phyloP scores from a whole-genome alignment of 305 asterid species.

The Andrographis paniculata region DNA sequence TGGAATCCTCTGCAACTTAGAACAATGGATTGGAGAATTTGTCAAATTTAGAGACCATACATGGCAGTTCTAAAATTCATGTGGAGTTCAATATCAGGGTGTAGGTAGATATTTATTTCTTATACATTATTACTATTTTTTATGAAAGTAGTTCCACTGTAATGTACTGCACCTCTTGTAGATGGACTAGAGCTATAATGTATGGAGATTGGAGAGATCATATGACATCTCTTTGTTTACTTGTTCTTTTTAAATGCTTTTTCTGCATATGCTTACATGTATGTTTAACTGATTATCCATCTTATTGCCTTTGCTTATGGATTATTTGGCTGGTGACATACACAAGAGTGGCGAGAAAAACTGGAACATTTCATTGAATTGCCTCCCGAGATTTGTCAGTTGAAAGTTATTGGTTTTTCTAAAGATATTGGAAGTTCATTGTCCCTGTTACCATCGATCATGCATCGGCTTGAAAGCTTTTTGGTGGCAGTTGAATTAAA shows the following conservation, averaged over 20 bases:
- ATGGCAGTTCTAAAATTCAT: too few relatives aligned
- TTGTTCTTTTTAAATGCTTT: neutral
- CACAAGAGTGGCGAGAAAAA: slow-evolving; percentile 65
- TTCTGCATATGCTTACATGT: neutral
- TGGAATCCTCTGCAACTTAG: too few relatives aligned
- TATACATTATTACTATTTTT: neutral
- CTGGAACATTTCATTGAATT: slow-evolving; percentile 84
- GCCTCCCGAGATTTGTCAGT: slow-evolving; percentile 92
- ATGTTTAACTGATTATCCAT: slow-evolving; percentile 11
- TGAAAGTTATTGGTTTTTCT: slow-evolving; percentile 89
- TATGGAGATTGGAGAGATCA: neutral
- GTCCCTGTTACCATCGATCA: slow-evolving; percentile 84
- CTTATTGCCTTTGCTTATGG: neutral
- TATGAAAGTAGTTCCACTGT: neutral
- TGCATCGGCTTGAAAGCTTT: slow-evolving; percentile 87
- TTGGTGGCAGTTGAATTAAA: slow-evolving; percentile 85
- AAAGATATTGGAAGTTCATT: slow-evolving; percentile 94
- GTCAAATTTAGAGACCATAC: too few relatives aligned
- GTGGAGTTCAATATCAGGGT: neutral
- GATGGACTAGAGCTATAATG: neutral
- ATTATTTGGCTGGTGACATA: slow-evolving; percentile 17
- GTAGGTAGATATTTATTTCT: neutral
- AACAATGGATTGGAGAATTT: too few relatives aligned
- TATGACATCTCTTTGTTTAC: neutral
- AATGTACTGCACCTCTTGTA: too few relatives aligned